Percentiles rank a stretch among this genome's conserved stretches.
Evolutionary conservation across 139 green algal genomes (phyloP).

Genomic region (Volvox reticuliferus): DNA sequence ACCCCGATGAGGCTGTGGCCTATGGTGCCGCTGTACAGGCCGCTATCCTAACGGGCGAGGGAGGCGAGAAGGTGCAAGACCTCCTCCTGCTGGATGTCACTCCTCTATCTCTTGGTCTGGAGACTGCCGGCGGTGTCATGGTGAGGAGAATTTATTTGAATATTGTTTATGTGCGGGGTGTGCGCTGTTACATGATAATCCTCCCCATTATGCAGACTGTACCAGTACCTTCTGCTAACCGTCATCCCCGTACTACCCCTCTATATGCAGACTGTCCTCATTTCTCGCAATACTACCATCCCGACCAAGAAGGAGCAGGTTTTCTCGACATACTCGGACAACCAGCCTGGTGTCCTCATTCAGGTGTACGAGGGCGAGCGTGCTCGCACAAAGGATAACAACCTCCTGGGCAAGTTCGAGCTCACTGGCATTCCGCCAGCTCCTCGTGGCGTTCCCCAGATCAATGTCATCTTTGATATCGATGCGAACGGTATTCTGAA

Average conservation of each 20-base stretch:
- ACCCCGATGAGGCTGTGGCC: constrained; percentile 98
- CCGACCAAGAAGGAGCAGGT: constrained; percentile 99
- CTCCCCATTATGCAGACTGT: too few species aligned
- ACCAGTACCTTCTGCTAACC: too few species aligned
- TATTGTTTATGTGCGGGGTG: too few species aligned
- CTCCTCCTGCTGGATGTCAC: constrained; percentile 98
- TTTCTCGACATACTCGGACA: constrained; percentile 99
- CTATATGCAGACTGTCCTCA: constrained; percentile 85
- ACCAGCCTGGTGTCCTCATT: constrained; percentile 98
- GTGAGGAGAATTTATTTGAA: too few species aligned
- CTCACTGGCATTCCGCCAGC: constrained; percentile 97
- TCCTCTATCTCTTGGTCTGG: constrained; percentile 95
- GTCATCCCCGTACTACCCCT: too few species aligned
- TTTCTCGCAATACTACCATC: constrained; percentile 98
- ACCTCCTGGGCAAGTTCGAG: constrained; percentile 99
- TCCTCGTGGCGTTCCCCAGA: constrained; percentile 97
- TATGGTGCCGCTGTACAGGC: constrained; percentile 98
- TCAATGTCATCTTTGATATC: constrained; percentile 98
- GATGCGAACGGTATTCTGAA: constrained; percentile 99
- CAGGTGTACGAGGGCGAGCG: constrained; percentile 97
- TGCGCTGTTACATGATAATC: too few species aligned
- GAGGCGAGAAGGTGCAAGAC: constrained; percentile 97
- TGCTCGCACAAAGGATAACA: constrained; percentile 94
- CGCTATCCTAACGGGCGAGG: constrained; percentile 95
- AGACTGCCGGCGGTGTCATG: constrained; percentile 86